Base-by-base conservation (phyloP, 2,329 filamentous ascomycete species). In the Penicillium psychrosexuale region DNA sequence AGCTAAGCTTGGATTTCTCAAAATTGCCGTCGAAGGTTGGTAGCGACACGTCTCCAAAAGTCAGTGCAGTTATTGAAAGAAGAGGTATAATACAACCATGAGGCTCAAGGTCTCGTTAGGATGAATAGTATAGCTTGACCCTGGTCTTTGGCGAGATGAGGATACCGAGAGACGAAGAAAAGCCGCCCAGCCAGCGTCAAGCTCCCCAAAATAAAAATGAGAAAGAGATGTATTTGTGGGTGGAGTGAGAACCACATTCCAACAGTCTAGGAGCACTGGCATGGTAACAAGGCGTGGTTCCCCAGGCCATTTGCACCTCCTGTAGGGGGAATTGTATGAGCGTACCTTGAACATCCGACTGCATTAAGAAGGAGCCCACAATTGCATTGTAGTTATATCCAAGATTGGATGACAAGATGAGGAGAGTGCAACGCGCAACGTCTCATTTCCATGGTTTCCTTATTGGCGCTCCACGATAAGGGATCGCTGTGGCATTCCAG, bases 241-340 rank as follows among this genome's bases (percentile, higher is more conserved):
- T 56, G 58, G 51, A 56, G 52, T 33, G 15, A 24, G 42, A 12
- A 38, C 36, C 50, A 60, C 63, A 65, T 65, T 65, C 63, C 63
- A 60, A 46, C 28, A 47, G 48, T 33, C 48, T 24, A 58, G 57
- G 56, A 59, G 50, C 55, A 54, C 59, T 63, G 63, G 63, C 56
- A 65, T 65, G 63, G 62, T 62, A 64, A 65, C 63, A 65, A 56
- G 57, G 59, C 50, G 47, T 54, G 13, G 57, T 55, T 56, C 56
- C 59, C 61, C 52, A 52, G 56, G 52, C n/a, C 28, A 34, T 56
- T 58, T 40, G 28, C 51, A 19, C 22, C 53, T 47, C 54, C 57
- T 50, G 27, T 36, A 46, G 40, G 53, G 57, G 34, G 24, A 36
- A 42, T 19, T 13, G 27, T 8, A 33, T 30, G 33, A 36, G 47